A percentile compares a stretch with the other conserved stretches of the same genome.
phyloP scores from a whole-genome alignment of 208 protist species.

The Jaenimonas drosophilae region DNA sequence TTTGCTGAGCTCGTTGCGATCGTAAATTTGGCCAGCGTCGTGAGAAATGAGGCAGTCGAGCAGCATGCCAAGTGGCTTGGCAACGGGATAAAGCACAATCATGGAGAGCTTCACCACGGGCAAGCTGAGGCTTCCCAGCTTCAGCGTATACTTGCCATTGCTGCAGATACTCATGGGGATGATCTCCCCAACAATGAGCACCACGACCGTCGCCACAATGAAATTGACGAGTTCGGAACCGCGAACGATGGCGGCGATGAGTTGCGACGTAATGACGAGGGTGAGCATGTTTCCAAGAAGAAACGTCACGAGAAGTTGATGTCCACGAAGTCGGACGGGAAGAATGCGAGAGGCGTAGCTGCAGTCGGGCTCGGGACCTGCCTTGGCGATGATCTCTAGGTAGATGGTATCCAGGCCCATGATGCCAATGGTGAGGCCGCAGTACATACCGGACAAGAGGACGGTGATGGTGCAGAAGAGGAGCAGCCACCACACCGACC shows the following conservation, averaged over 20 bases:
- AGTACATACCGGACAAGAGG: slow-evolving; percentile 65
- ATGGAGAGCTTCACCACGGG: slow-evolving; percentile 48
- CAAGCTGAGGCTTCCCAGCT: slow-evolving; percentile 33
- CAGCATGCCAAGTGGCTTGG: slow-evolving; percentile 61
- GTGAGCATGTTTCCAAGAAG: slow-evolving; percentile 80
- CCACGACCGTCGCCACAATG: slow-evolving; percentile 44
- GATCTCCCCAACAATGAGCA: slow-evolving; percentile 73
- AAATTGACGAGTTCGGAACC: slow-evolving; percentile 59
- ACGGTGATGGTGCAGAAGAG: slow-evolving; percentile 33
- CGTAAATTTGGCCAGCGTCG: slow-evolving; percentile 68
- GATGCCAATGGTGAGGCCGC: slow-evolving; percentile 71
- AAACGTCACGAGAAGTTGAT: slow-evolving; percentile 60
- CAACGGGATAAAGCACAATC: slow-evolving; percentile 55
- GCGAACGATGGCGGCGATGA: slow-evolving; percentile 57
- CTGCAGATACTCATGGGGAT: slow-evolving; percentile 76
- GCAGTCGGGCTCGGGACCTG: slow-evolving; percentile 47
- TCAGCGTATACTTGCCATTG: slow-evolving; percentile 59
- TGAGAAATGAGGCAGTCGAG: slow-evolving; percentile 61
- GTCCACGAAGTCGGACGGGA: slow-evolving; percentile 55
- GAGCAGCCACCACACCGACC: slow-evolving; percentile 31
- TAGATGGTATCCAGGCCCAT: slow-evolving; percentile 71
- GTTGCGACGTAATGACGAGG: slow-evolving; percentile 68
- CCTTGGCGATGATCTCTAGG: slow-evolving; percentile 69
- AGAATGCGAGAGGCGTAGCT: slow-evolving; percentile 62
- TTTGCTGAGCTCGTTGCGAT: slow-evolving; percentile 68